Percentiles rank a stretch among this genome's conserved stretches.
Evolutionary conservation across 305 asterid genomes (phyloP).

Genomic region (Fraxinus albicans): DNA sequence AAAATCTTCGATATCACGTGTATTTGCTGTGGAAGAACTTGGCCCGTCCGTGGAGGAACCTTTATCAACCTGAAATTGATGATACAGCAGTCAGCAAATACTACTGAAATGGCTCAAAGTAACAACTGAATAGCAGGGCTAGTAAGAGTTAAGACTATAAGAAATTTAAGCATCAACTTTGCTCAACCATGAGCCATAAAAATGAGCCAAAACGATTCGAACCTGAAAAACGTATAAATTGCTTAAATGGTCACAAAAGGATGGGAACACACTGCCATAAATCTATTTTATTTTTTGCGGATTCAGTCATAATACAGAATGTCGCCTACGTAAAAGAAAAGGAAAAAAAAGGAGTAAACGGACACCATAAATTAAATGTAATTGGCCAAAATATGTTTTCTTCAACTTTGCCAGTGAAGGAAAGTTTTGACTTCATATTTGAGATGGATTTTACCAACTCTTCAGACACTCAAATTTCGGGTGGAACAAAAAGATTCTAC

Average conservation of each 20-base stretch:
- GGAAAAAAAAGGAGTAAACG: background rate
- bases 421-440: background rate
- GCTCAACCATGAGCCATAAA: background rate
- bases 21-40: conserved; percentile 59
- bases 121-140: background rate
- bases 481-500: background rate
- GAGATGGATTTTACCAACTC: background rate
- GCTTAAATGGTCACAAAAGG: background rate
- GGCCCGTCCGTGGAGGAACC: conserved; percentile 47
- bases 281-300: background rate
- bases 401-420: background rate
- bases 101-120: background rate
- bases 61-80: conserved; percentile 50
- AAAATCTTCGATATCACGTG: conserved; percentile 30
- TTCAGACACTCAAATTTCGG: background rate
- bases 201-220: background rate
- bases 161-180: background rate
- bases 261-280: background rate
- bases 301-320: background rate
- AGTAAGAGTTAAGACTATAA: background rate
- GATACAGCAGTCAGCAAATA: conserved; percentile 4
- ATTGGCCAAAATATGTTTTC: background rate
- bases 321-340: background rate
- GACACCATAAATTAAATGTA: background rate
- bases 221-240: background rate